A percentile compares a stretch with the other conserved stretches of the same genome.
Conservation (phyloP, 2,329 filamentous ascomycete species). For the Fusarium coffeatum region DNA sequence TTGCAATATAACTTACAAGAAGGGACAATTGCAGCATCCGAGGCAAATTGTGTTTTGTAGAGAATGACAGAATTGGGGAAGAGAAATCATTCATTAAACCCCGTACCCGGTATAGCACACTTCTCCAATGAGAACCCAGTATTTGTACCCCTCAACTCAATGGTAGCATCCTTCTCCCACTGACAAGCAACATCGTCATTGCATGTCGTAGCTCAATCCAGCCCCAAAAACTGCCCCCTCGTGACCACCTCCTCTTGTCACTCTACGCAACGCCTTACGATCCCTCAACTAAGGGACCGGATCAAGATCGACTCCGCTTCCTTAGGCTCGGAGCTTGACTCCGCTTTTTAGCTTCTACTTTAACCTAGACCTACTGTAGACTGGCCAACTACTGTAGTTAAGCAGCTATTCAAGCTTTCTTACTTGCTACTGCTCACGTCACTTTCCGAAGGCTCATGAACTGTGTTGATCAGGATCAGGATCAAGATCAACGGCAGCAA, state of each 20-base stretch:
- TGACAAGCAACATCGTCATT: conserved; percentile 34
- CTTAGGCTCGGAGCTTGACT: conserved; percentile 9
- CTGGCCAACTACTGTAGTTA: background rate
- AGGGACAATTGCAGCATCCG: background rate
- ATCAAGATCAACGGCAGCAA: background rate
- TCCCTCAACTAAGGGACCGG: conserved; percentile 28
- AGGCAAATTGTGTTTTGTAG: background rate
- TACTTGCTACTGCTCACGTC: conserved; percentile 26
- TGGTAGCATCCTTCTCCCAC: background rate
- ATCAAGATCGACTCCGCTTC: conserved; percentile 33
- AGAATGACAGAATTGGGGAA: background rate
- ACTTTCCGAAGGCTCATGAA: conserved; percentile 24
- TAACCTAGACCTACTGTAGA: background rate
- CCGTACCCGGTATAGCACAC: background rate
- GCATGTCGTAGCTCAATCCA: conserved; percentile 28
- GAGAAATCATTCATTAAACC: background rate
- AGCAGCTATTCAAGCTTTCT: conserved; percentile 15
- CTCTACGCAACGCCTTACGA: background rate
- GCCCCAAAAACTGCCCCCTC: conserved; percentile 19
- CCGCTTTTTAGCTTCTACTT: conserved; percentile 20
- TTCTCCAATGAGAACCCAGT: background rate
- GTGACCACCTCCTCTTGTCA: conserved; percentile 8
- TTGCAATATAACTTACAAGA: conserved; percentile 2
- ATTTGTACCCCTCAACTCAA: background rate
- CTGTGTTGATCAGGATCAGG: conserved; percentile 9